Percentiles rank a stretch among this genome's conserved stretches.
phyloP scores from a whole-genome alignment of 768 basidiomycete genomes.

The Pilatotrama ljubarskyi region DNA sequence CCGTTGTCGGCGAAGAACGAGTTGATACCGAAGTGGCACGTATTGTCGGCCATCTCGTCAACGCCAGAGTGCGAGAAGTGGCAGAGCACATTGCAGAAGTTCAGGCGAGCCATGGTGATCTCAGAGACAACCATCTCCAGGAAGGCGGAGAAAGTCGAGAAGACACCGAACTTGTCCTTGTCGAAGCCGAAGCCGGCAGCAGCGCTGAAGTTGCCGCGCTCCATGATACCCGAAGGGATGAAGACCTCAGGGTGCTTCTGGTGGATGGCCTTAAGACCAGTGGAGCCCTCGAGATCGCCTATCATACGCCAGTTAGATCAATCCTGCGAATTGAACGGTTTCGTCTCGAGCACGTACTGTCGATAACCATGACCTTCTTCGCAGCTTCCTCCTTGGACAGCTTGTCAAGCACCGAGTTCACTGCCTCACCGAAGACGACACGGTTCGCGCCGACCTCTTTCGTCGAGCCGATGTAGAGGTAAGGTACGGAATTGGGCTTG shows the following conservation, averaged over 20 bases:
- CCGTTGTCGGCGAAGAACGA: conserved; percentile 88
- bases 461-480: conserved; percentile 67
- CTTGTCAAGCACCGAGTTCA: conserved; percentile 73
- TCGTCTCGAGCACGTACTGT: conserved; percentile 49
- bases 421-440: conserved; percentile 83
- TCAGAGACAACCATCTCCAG: conserved; percentile 90
- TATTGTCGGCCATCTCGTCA: conserved; percentile 69
- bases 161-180: conserved; percentile 79
- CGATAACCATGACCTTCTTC: conserved; percentile 84
- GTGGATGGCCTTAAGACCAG: conserved; percentile 85
- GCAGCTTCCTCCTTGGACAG: conserved; percentile 75
- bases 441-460: conserved; percentile 81
- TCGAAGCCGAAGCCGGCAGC: conserved; percentile 77
- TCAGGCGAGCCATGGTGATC: conserved; percentile 90
- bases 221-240: conserved; percentile 70
- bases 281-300: conserved; percentile 89
- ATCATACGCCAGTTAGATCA: not conserved
- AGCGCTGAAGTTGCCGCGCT: conserved; percentile 35
- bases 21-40: conserved; percentile 75
- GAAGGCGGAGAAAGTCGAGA: conserved; percentile 91
- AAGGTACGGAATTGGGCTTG: conserved; percentile 55
- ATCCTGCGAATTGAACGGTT: not conserved
- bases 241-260: conserved; percentile 91
- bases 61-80: conserved; percentile 92
- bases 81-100: conserved; percentile 82